Base-by-base conservation (phyloP, 495 filamentous ascomycete species). In the Mycothermus thermophilus region DNA sequence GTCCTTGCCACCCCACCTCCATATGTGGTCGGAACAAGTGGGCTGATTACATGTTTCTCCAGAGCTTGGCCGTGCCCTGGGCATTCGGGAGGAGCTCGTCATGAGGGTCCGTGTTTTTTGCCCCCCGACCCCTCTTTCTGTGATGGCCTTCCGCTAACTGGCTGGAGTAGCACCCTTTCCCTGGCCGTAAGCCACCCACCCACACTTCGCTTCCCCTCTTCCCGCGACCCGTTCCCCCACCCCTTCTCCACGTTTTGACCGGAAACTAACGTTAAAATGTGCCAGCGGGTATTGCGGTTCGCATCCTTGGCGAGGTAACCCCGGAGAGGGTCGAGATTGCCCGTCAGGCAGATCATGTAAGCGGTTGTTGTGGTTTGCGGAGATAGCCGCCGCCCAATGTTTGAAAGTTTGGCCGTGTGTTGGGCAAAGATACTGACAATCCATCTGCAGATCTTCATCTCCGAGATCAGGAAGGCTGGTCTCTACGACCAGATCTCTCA, bases 221-320 rank as follows among this genome's bases (percentile, higher is more conserved):
- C n/a, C n/a, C n/a, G n/a, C n/a, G n/a, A n/a, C n/a, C n/a, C n/a
- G n/a, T n/a, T n/a, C n/a, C n/a, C n/a, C n/a, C n/a, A n/a, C n/a
- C n/a, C n/a, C n/a, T n/a, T n/a, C n/a, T n/a, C n/a, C n/a, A n/a
- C n/a, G n/a, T n/a, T n/a, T n/a, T 14, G 3, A 21, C 38, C 33
- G 2, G 47, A 79, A 9, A 84, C 9, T 14, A 35, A 4, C 3
- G 31, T 32, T 41, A 17, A 35, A 27, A 10, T 3, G 3, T 18
- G n/a, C 6, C 14, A 41, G 38, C 90, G 1, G 90, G 87, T 4
- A 75, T 97, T 38, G 90, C 78, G 15, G 85, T 96, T 48, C 75
- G 90, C 32, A 77, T 96, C 32, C 62, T 94, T 1, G 90, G 90
- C 24, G 88, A 93, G 38, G 81, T 95, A 4, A 93, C 80, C 8